Base-by-base conservation (phyloP, 176 grass and related monocot genomes). In the Eragrostis nindensis region DNA sequence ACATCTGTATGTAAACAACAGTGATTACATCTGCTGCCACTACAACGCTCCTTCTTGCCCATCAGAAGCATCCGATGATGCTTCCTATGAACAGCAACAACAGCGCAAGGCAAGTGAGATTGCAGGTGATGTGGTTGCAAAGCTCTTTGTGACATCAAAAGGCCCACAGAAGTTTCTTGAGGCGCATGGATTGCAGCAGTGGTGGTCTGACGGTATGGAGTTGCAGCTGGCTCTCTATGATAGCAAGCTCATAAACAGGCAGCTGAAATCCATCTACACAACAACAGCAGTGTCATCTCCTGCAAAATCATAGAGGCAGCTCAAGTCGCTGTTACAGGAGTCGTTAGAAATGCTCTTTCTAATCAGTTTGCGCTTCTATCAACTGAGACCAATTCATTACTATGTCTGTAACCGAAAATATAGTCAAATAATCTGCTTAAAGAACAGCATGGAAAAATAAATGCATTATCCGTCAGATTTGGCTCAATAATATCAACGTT, bases 171-270 rank as follows among this genome's bases (percentile, higher is more conserved):
- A 87, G 65, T 94, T 97, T 70, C 84, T 92, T 62, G 85, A 94
- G 79, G 95, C 95, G 2, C 95, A 97, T 47, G 92, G 95, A 22
- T 68, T 97, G 46, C 57, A 97, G 52, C 95, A 97, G 69, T 97
- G 95, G 95, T 97, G 95, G 95, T 88, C 95, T 19, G 90, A 94
- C 62, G 95, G 93, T 81, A 84, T 86, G 80, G 95, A 97, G 70
- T 68, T 97, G 21, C 82, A 94, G 81, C 67, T 86, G 47, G 83
- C 88, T 8, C 66, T 97, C n/a, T 79, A 86, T 76, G 77, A 97
- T 85, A 90, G 94, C 87, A 90, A 94, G 76, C 89, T 97, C 29
- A 94, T 97, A 82, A 83, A 90, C 77, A 89, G 84, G 70, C 94
- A 97, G 70, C 87, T 97, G 63, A 93, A 88, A 55, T 97, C 94